Percentiles rank a stretch among this genome's conserved stretches.
These are phyloP conservation scores for Flaveria robusta DNA, from an alignment of 129 eudicot species.

Conservation along the genomic window DNA sequence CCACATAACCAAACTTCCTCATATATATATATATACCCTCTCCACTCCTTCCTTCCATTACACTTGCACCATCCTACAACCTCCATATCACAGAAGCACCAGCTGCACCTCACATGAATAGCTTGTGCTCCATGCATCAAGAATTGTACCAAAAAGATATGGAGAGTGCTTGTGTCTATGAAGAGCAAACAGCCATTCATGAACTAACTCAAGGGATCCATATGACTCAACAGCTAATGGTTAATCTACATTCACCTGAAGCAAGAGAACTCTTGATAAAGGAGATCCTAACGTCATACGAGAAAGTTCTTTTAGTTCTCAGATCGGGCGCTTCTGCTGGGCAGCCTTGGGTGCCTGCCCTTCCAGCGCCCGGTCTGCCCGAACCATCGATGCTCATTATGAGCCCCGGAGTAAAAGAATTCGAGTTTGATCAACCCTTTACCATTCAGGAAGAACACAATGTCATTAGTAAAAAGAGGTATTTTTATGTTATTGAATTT, in stretches of 20 bases:
- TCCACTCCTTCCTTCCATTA: not conserved
- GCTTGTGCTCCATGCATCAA: conserved; percentile 7
- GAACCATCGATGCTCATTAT: conserved; percentile 47
- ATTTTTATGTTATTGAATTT: not conserved
- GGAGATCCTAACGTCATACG: conserved; percentile 58
- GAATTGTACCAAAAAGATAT: conserved; percentile 13
- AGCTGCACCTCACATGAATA: not conserved
- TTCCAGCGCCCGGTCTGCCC: conserved; percentile 21
- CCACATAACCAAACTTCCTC: not conserved
- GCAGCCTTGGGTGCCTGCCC: conserved; percentile 32
- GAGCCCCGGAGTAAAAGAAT: conserved; percentile 50
- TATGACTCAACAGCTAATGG: conserved; percentile 56
- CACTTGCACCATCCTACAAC: conserved; percentile 7
- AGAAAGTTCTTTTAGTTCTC: conserved; percentile 59
- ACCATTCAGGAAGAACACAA: conserved; percentile 25
- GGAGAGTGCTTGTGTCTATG: conserved; percentile 49
- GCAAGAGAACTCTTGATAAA: conserved; percentile 47
- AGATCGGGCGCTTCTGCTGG: conserved; percentile 42
- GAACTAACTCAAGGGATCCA: conserved; percentile 75
- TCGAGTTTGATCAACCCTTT: conserved; percentile 24
- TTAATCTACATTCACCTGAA: conserved; percentile 45
- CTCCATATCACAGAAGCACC: not conserved
- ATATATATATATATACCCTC: not conserved
- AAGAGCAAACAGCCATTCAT: conserved; percentile 42
- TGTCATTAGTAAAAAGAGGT: conserved; percentile 66